Conservation (phyloP, 202 grass and related monocot genomes). For the Zoysia matrella region DNA sequence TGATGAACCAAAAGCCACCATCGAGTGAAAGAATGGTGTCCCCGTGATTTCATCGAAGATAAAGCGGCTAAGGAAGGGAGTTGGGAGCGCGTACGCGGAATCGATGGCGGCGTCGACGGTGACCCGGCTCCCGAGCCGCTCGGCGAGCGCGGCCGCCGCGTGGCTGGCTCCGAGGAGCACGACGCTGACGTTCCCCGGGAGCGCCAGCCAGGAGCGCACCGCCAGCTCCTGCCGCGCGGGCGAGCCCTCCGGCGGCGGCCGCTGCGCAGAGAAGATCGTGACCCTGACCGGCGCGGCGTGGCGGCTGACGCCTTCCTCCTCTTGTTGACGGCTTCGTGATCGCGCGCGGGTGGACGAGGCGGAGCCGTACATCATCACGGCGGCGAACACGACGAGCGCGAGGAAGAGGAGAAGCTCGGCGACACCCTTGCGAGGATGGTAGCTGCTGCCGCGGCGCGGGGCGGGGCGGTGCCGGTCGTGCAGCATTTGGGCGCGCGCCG, state of each 20-base stretch:
- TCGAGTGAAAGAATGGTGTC: conserved; percentile 85
- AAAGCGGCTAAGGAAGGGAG: no score
- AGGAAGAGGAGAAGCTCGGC: background rate
- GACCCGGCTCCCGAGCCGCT: conserved; percentile 55
- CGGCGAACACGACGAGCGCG: background rate
- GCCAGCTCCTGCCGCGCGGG: conserved; percentile 71
- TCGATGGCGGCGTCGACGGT: conserved; percentile 61
- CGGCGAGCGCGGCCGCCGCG: conserved; percentile 35
- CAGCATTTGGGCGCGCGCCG: conserved; percentile 30
- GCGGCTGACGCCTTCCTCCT: background rate
- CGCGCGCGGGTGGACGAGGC: background rate
- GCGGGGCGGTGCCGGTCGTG: background rate
- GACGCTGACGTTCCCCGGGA: conserved; percentile 60
- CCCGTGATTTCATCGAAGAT: background rate
- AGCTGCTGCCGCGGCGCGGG: background rate
- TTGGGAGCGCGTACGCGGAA: conserved; percentile 55
- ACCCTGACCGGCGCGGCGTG: conserved; percentile 18
- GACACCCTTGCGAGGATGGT: background rate
- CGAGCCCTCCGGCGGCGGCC: conserved; percentile 29
- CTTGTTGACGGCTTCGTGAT: background rate
- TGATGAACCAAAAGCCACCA: conserved; percentile 51
- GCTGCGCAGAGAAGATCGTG: conserved; percentile 65
- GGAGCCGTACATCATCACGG: background rate
- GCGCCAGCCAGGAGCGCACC: conserved; percentile 79
- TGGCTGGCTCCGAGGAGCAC: conserved; percentile 67